Conservation (phyloP, 768 basidiomycete genomes). For the Serendipita sp. region DNA sequence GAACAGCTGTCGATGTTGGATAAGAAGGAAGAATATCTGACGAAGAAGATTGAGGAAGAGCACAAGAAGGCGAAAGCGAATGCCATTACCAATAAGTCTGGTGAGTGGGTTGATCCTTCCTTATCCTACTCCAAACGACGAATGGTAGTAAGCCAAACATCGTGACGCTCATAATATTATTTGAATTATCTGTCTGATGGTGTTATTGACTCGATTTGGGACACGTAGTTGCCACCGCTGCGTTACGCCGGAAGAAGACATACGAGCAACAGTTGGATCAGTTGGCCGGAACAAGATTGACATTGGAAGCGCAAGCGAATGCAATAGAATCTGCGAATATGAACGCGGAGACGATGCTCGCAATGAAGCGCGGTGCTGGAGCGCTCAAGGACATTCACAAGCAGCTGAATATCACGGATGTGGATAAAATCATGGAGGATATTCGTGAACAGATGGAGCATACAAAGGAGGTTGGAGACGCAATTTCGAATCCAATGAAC, state of each 20-base stretch:
- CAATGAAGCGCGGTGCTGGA: slow-evolving; percentile 89
- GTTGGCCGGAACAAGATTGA: slow-evolving; percentile 69
- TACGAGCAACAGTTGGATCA: slow-evolving; percentile 76
- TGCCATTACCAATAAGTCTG: slow-evolving; percentile 82
- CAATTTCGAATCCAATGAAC: slow-evolving; percentile 59
- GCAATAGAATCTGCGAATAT: slow-evolving; percentile 95
- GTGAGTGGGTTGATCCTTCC: slow-evolving; percentile 40
- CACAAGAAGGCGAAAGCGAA: slow-evolving; percentile 81
- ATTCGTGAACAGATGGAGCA: slow-evolving; percentile 85
- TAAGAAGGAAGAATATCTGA: slow-evolving; percentile 96
- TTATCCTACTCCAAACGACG: background rate
- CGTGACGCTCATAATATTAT: background rate
- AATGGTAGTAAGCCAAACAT: background rate
- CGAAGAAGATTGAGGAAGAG: slow-evolving; percentile 95
- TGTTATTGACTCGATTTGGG: background rate
- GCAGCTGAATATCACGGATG: slow-evolving; percentile 69
- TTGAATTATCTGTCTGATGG: background rate
- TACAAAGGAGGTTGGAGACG: slow-evolving; percentile 81
- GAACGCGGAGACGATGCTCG: slow-evolving; percentile 92
- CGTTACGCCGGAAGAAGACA: slow-evolving; percentile 85
- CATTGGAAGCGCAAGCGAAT: slow-evolving; percentile 92
- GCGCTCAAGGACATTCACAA: slow-evolving; percentile 84
- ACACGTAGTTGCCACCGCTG: slow-evolving; percentile 65
- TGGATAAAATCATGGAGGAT: slow-evolving; percentile 74
- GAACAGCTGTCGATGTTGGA: slow-evolving; percentile 94